Conservation (phyloP, 208 protist genomes). For the Lotmaria passim region DNA sequence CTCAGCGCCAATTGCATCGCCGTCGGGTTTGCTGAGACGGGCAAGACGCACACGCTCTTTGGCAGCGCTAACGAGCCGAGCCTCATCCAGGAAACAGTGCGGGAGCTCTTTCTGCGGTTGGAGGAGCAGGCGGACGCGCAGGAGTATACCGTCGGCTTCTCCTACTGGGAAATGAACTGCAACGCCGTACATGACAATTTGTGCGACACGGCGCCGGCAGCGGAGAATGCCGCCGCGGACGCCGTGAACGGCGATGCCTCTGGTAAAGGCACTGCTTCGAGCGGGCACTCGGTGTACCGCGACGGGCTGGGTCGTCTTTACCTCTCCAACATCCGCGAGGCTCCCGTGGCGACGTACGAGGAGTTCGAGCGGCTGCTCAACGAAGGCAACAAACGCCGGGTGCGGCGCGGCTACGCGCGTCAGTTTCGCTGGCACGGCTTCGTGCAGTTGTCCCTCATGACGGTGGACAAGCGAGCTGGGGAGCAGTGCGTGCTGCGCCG, state of each 20-base stretch:
- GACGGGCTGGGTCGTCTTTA: slow-evolving; percentile 74
- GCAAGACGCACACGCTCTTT: slow-evolving; percentile 92
- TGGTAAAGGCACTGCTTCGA: slow-evolving; percentile 9
- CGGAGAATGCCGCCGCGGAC: slow-evolving; percentile 21
- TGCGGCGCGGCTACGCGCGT: slow-evolving; percentile 56
- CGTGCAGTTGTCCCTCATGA: slow-evolving; percentile 79
- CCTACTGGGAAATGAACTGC: slow-evolving; percentile 90
- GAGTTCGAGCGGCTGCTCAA: slow-evolving; percentile 75
- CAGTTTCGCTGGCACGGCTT: slow-evolving; percentile 88
- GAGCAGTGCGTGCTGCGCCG: slow-evolving; percentile 67
- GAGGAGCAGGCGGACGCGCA: slow-evolving; percentile 49
- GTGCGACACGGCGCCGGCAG: slow-evolving; percentile 3
- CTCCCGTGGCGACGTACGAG: slow-evolving; percentile 59
- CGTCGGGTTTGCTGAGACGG: slow-evolving; percentile 73
- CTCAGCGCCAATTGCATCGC: slow-evolving; percentile 81
- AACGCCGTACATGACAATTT: slow-evolving; percentile 81
- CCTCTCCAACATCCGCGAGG: slow-evolving; percentile 68
- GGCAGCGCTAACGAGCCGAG: slow-evolving; percentile 77
- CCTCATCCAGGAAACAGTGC: slow-evolving; percentile 86
- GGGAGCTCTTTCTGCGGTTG: slow-evolving; percentile 76
- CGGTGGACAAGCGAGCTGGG: slow-evolving; percentile 58
- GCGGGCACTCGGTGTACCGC: slow-evolving; percentile 59
- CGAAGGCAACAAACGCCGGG: slow-evolving; percentile 55
- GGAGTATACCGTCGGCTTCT: slow-evolving; percentile 66
- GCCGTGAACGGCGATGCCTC: slow-evolving; percentile 11